A percentile compares a stretch with the other conserved stretches of the same genome.
These are phyloP conservation scores for Tetrastigma voinierianum DNA, from an alignment of 164 flowering plant species.

Conservation along the genomic window DNA sequence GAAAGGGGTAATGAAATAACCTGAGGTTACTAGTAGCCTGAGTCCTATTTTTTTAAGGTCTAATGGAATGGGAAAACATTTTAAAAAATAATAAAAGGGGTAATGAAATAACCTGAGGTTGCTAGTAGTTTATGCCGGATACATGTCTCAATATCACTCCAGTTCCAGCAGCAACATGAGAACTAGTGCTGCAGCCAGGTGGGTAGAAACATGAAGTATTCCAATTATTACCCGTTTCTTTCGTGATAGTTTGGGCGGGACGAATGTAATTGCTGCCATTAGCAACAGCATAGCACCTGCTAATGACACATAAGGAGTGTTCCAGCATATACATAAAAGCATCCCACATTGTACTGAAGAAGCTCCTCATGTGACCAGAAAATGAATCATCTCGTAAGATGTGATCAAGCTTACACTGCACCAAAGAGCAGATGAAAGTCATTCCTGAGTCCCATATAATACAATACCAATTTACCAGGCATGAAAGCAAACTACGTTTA, in stretches of 20 bases:
- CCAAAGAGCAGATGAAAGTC: constrained; percentile 19
- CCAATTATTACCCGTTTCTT: constrained; percentile 74
- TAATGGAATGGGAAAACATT: too few relatives aligned
- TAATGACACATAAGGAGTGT: constrained; percentile 75
- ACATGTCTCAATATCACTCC: constrained; percentile 90
- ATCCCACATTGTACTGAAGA: constrained; percentile 73
- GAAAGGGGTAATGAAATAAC: constrained; percentile 25
- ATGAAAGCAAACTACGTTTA: neutral
- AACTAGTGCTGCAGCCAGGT: constrained; percentile 79
- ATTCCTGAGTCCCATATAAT: constrained; percentile 4
- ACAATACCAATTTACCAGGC: neutral
- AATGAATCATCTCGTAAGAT: constrained; percentile 74
- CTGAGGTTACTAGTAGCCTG: constrained; percentile 89
- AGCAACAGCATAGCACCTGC: constrained; percentile 61
- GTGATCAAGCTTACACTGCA: constrained; percentile 86
- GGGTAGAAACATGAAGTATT: constrained; percentile 85
- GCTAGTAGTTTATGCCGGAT: constrained; percentile 80
- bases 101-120: constrained; percentile 63
- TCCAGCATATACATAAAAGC: constrained; percentile 65
- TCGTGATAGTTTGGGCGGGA: constrained; percentile 85
- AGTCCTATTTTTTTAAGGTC: neutral
- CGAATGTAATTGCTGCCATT: constrained; percentile 57
- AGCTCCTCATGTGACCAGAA: constrained; percentile 78
- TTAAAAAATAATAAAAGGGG: neutral
- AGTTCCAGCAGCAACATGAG: constrained; percentile 91